Percentiles rank a stretch among this genome's conserved stretches.
These are phyloP conservation scores for Oidiodendron maius DNA, from an alignment of 495 filamentous ascomycete genomes.

Conservation along the genomic window DNA sequence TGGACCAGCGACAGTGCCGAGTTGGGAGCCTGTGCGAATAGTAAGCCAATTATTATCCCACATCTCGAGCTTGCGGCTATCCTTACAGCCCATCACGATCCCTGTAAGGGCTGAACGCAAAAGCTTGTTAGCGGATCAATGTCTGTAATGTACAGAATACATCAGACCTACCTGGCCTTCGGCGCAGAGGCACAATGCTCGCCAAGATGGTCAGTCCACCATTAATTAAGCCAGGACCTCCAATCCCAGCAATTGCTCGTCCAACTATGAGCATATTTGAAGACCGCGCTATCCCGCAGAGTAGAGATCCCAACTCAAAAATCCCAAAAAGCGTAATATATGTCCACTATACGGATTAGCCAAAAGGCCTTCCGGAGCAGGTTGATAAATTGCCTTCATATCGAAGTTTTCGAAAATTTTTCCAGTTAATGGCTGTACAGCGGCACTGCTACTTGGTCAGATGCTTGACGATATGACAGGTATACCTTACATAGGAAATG, in stretches of 20 bases:
- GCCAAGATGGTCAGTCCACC: constrained; percentile 47
- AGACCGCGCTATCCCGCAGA: constrained; percentile 46
- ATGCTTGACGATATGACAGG: not conserved
- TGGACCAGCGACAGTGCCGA: constrained; percentile 41
- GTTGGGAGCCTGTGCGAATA: constrained; percentile 32
- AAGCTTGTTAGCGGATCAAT: not conserved
- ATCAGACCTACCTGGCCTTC: constrained; percentile 31
- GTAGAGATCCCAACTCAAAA: constrained; percentile 47
- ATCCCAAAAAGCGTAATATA: constrained; percentile 39
- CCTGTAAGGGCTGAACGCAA: constrained; percentile 62
- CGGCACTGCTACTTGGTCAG: constrained; percentile 22
- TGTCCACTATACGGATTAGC: constrained; percentile 23
- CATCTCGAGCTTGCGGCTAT: too few species aligned
- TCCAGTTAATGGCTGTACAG: constrained; percentile 38
- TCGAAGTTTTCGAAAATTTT: constrained; percentile 39
- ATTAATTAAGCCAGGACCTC: constrained; percentile 42
- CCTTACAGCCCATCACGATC: constrained; percentile 29
- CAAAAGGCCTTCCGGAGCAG: not conserved
- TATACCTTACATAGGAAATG: not conserved
- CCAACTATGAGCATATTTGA: constrained; percentile 52
- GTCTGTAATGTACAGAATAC: not conserved
- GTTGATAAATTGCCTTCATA: constrained; percentile 27
- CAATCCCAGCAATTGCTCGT: constrained; percentile 49
- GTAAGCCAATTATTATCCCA: too few species aligned
- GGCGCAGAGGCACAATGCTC: constrained; percentile 36